Percentiles rank a stretch among this genome's conserved stretches.
These are phyloP conservation scores for Melastoma malabathricum DNA, from an alignment of 345 rosid species.

Conservation along the genomic window DNA sequence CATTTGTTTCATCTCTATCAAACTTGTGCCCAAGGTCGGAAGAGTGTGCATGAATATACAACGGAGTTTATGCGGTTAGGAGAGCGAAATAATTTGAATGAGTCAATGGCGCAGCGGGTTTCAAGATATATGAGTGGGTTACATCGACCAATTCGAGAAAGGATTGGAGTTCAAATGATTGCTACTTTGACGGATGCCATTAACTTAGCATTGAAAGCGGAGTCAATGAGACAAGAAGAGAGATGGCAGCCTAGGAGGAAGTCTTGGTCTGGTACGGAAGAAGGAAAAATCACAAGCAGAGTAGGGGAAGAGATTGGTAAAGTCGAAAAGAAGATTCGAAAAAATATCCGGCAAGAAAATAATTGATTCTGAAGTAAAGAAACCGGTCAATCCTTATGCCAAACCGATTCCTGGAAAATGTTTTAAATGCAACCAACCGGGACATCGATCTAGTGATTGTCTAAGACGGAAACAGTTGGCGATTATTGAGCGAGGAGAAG, in stretches of 20 bases:
- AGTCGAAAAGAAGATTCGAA: neutral
- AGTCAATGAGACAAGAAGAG: too few species aligned
- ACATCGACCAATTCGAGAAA: neutral
- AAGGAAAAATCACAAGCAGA: too few species aligned
- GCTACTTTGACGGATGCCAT: neutral
- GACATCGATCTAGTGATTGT: neutral
- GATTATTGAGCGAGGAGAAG: neutral
- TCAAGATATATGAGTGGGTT: neutral
- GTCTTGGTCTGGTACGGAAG: too few species aligned
- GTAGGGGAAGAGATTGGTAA: too few species aligned
- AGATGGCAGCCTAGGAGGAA: too few species aligned
- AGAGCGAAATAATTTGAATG: rapidly evolving
- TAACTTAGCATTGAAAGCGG: neutral
- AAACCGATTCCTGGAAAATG: neutral
- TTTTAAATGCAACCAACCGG: neutral
- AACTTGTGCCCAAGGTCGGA: neutral
- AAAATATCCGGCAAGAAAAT: too few species aligned
- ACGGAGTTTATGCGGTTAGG: neutral
- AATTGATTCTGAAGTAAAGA: rapidly evolving
- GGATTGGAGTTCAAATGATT: neutral
- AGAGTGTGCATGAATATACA: neutral
- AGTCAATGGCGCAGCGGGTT: neutral
- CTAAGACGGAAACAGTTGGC: neutral
- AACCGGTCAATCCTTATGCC: neutral
- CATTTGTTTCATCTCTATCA: neutral